These are phyloP conservation scores for Hypomyces rosellus DNA, from an alignment of 2,329 filamentous ascomycete genomes.

Conservation along the genomic window DNA sequence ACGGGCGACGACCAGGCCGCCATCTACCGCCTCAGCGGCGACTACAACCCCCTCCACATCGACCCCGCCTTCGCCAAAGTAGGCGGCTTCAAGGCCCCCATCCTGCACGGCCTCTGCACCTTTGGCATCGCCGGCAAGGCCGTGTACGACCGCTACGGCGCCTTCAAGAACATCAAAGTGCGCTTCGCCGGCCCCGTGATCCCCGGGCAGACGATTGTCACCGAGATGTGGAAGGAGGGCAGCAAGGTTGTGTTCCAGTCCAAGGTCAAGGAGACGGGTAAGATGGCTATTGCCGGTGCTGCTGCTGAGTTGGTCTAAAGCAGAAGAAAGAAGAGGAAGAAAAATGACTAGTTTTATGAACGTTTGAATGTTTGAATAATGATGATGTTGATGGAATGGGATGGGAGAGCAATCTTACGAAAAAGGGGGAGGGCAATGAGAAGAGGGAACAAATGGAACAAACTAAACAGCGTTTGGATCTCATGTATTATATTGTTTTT, in stretches of 20 bases:
- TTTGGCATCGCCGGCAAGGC: conserved; percentile 91
- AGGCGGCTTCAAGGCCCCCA: conserved; percentile 89
- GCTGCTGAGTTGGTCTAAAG: conserved; percentile 62
- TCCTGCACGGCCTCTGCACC: conserved; percentile 93
- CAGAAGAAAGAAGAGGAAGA: too few relatives aligned
- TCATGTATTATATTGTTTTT: not conserved
- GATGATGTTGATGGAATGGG: not conserved
- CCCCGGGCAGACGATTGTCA: conserved; percentile 82
- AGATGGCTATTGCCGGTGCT: conserved; percentile 75
- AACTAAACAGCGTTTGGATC: too few relatives aligned
- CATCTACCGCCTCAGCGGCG: conserved; percentile 86
- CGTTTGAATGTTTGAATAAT: not conserved
- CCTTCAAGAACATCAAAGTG: conserved; percentile 87
- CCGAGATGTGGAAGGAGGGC: conserved; percentile 91
- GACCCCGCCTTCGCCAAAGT: conserved; percentile 92
- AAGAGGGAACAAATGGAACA: too few relatives aligned
- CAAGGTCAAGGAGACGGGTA: conserved; percentile 88
- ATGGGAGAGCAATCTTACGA: too few relatives aligned
- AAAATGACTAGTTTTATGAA: not conserved
- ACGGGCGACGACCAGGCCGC: conserved; percentile 89
- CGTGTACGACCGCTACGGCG: conserved; percentile 73
- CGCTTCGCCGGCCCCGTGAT: conserved; percentile 80
- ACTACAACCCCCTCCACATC: conserved; percentile 94
- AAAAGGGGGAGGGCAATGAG: too few relatives aligned
- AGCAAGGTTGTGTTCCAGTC: conserved; percentile 76